Base-by-base conservation (phyloP, 23 red algal genomes). In the Gracilaria vermiculophylla region DNA sequence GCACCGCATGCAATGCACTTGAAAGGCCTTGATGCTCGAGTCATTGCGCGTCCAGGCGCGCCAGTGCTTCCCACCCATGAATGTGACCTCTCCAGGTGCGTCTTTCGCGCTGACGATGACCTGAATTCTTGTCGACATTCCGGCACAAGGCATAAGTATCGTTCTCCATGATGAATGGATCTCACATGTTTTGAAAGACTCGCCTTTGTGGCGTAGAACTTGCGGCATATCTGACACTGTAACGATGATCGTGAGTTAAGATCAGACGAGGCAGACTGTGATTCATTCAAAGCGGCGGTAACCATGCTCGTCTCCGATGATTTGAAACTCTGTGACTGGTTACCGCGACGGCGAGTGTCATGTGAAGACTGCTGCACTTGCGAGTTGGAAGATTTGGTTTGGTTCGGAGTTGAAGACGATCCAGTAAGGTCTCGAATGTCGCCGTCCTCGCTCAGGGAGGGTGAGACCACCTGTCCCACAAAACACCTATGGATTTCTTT, bases 151-250 rank as follows among this genome's bases (percentile, higher is more conserved):
- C 58, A 64, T 28, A 64, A 64, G 29, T 64, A 64, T 24, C 58
- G 25, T 31, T 64, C 58, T 28, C 58, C 58, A 34, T 64, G 28
- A 31, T 64, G 58, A 24, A 64, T 64, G 29, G 58, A 64, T 35
- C 58, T 64, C 29, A 64, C 58, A 28, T 64, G 58, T 64, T 64
- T 64, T 9, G 58, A 64, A 6, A 64, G 58, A 64, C 58, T 64
- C 1, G 58, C 58, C 29, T 64, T 64, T 5, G 58, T 64, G 29
- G 58, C 58, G 14, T 64, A 64, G 29, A 64, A 64, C 58, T 64
- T 64, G 58, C 28, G 29, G 17, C 58, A 64, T 64, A 64, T 28
- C 24, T 32, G 29, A 28, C 58, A 64, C 29, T 64, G 58, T 24
- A 64, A 28, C 29, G 29, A 6, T 6, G 58, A 28, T 64, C 27